Evolutionary conservation across 164 flowering plant genomes (phyloP), one percentile per base, ranked within the genome.

Genomic region (Dillenia turbinata): DNA sequence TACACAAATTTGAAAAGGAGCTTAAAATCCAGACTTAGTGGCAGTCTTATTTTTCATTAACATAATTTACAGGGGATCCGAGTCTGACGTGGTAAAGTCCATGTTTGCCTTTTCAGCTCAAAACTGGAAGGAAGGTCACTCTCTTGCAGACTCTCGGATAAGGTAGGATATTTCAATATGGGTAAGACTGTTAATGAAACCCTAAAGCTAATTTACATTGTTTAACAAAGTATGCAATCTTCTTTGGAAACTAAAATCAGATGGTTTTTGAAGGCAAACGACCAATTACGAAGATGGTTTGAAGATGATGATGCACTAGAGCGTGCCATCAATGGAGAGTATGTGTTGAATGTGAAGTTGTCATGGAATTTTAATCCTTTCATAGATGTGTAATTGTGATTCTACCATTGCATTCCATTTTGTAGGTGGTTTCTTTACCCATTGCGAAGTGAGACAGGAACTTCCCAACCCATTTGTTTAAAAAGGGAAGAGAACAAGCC

Each of bases 231-330:
- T 49, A 43, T 5, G 10, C 49, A 15, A 26, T 15, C 45, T 3
- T 17, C 5, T 47, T 47, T 17, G 26, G 57, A 47, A 54, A 33
- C 73, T 75, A 62, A 73, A 53, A 22, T 62, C 44, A 57, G 49
- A 17, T 49, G n/a, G 52, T 51, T 52, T 59, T 49, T 80, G 53
- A 63, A 88, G 93, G 97, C 96, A 61, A 80, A 60, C 60, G 85
- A 81, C 69, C 82, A 83, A 50, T 73, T 94, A 45, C 75, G 66
- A 24, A 81, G 60, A 64, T 94, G 99, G 99, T 88, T 94, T 63
- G 70, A 75, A 61, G 99, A 94, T 65, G 82, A 94, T 74, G 99
- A 94, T 72, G 97, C 96, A 44, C 66, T 94, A 58, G 97, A 94
- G 74, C 90, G 96, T 69, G 85, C 94, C 50, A 67, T 86, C 49